Conservation (phyloP, 2,329 filamentous ascomycete species). For the Hortaea sp. region DNA sequence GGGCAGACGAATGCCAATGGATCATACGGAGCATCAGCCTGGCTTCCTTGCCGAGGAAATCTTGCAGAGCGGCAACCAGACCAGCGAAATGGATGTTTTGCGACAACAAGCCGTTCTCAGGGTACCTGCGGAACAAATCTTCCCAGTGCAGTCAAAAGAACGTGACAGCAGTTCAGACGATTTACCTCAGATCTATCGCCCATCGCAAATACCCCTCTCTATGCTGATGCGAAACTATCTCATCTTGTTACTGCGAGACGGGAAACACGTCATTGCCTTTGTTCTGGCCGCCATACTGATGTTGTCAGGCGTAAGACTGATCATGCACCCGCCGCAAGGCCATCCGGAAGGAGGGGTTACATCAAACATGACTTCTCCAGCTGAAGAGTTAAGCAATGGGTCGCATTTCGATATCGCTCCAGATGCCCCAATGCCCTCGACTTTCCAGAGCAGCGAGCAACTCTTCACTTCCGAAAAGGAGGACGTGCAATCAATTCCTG, state of each 20-base stretch:
- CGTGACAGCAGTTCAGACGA: slow-evolving; percentile 1
- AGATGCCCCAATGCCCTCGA: too few relatives aligned
- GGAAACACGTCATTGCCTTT: slow-evolving; percentile 42
- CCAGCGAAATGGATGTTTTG: too few relatives aligned
- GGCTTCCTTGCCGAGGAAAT: not conserved
- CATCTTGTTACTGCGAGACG: slow-evolving; percentile 41
- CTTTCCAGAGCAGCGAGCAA: too few relatives aligned
- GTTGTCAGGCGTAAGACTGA: slow-evolving; percentile 1
- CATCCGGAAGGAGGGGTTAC: too few relatives aligned
- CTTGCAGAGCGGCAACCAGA: not conserved
- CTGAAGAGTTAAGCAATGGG: too few relatives aligned
- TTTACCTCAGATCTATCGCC: slow-evolving; percentile 22
- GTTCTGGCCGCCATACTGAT: slow-evolving; percentile 25
- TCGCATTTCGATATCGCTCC: too few relatives aligned
- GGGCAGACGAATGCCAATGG: slow-evolving; percentile 23
- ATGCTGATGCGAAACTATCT: slow-evolving; percentile 46
- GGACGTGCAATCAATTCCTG: too few relatives aligned
- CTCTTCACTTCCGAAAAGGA: too few relatives aligned
- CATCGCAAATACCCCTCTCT: slow-evolving; percentile 40
- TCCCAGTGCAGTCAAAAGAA: not conserved
- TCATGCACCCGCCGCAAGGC: not conserved
- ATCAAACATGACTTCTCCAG: too few relatives aligned
- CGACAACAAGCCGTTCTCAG: not conserved
- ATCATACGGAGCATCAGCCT: not conserved
- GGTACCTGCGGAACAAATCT: not conserved